Evolutionary conservation across 1,139 yeast species (phyloP).

Genomic region (Yamadazyma diospyri): DNA sequence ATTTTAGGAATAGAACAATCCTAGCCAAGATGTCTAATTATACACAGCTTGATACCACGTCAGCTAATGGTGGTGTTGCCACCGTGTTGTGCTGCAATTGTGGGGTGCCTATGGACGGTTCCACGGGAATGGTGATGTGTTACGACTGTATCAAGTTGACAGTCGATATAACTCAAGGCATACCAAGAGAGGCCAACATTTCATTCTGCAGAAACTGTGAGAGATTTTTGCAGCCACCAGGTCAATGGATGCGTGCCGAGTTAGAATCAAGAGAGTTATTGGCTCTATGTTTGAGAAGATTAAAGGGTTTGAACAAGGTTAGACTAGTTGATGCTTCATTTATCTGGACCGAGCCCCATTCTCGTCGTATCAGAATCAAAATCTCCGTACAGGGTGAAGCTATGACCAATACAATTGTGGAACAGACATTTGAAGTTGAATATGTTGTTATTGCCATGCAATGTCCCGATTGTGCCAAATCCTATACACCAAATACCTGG

Average conservation of each 20-base stretch:
- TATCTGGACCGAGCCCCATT: conserved; percentile 99
- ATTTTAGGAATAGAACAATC: no score
- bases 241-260: conserved; percentile 88
- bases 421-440: conserved; percentile 94
- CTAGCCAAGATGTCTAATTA: conserved; percentile 52
- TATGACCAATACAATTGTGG: conserved; percentile 85
- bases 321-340: conserved; percentile 91
- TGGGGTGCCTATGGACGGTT: conserved; percentile 98
- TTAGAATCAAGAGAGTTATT: conserved; percentile 89
- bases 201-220: conserved; percentile 98
- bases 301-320: conserved; percentile 85
- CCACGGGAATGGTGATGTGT: conserved; percentile 92
- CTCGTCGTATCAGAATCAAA: conserved; percentile 87
- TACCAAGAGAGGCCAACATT: conserved; percentile 90
- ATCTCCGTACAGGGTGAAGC: conserved; percentile 97
- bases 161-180: conserved; percentile 92
- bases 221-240: conserved; percentile 90
- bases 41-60: conserved; percentile 37
- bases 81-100: conserved; percentile 97
- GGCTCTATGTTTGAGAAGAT: conserved; percentile 83
- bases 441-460: conserved; percentile 94
- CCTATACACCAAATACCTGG: conserved; percentile 96
- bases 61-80: conserved; percentile 42
- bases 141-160: conserved; percentile 94
- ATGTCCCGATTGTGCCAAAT: conserved; percentile 97